Base-by-base conservation (phyloP, 257 asterid genomes). In the Thymus quinquecostatus region DNA sequence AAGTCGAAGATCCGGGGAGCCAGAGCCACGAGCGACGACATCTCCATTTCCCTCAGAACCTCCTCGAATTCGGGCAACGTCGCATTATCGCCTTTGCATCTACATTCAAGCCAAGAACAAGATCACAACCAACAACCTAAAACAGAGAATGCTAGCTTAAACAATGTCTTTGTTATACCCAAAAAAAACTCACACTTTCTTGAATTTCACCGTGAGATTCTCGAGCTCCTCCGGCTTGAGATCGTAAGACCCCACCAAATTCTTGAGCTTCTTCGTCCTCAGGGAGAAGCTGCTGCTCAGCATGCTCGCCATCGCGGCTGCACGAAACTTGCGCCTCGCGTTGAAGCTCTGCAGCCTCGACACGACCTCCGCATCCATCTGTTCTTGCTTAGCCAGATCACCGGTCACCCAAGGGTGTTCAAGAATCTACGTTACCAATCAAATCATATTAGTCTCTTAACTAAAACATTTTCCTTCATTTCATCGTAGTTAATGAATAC, bases 291-390 rank as follows among this genome's bases (percentile, higher is more conserved):
- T 87, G 75, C 87, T 91, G 82, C 97, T 89, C 2, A 89, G 56
- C 57, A 91, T 84, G 59, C 96, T 91, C 6, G 97, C 97, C 89
- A 91, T 84, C 45, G 92, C 97, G 38, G 96, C 97, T 14, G 91
- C 97, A 1, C 97, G 92, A 56, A 91, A 89, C 77, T 91, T 91
- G 49, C 97, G 91, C 78, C 89, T 83, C 1, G 97, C 97, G 2
- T 89, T 91, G 74, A 91, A 89, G 33, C 88, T 86, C 47, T 86
- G 89, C 60, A 91, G 68, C 13, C 97, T 82, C 0, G 91, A 81
- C 29, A 91, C 96, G 2, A 91, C 77, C 74, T 89, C 97, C 0
- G 95, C 91, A 47, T 91, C 97, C 95, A 89, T 82, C 79, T 87
- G 86, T 11, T 89, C 96, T 66, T 87, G 78, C 77, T 89, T 91